These are phyloP conservation scores for Plenodomus biglobosus DNA, from an alignment of 2,329 filamentous ascomycete species.

Conservation along the genomic window DNA sequence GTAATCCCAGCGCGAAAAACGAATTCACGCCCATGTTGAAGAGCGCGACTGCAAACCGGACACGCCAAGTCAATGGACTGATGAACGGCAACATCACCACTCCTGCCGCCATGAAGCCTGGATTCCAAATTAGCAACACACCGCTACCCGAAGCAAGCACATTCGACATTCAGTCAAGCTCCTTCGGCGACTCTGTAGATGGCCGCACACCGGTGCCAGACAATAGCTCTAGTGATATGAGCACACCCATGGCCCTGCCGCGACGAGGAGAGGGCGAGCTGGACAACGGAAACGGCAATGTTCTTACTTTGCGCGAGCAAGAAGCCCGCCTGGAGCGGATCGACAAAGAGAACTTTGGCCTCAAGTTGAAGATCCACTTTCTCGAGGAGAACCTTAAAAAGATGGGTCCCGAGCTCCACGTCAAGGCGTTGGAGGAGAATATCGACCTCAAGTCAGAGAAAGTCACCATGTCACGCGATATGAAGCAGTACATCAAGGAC, in stretches of 20 bases:
- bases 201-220: constrained; percentile 75
- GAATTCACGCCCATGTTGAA: constrained; percentile 97
- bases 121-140: constrained; percentile 68
- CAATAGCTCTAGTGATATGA: constrained; percentile 74
- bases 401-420: constrained; percentile 84
- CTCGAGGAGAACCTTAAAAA: constrained; percentile 88
- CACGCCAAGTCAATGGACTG: constrained; percentile 43
- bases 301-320: constrained; percentile 89
- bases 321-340: constrained; percentile 93
- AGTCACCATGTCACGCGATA: constrained; percentile 83
- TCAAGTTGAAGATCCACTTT: constrained; percentile 70
- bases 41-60: constrained; percentile 71
- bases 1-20: constrained; percentile 59
- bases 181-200: constrained; percentile 56
- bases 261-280: constrained; percentile 63
- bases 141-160: constrained; percentile 79
- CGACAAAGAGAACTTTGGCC: constrained; percentile 96
- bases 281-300: constrained; percentile 83
- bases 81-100: constrained; percentile 53
- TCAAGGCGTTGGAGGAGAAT: constrained; percentile 88
- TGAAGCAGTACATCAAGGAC: constrained; percentile 83
- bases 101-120: constrained; percentile 64
- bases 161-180: constrained; percentile 43
- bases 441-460: constrained; percentile 93
- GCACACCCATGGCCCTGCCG: constrained; percentile 75